A percentile compares a stretch with the other conserved stretches of the same genome.
These are phyloP conservation scores for Cicer yamashitae DNA, from an alignment of 306 rosid genomes.

Conservation along the genomic window DNA sequence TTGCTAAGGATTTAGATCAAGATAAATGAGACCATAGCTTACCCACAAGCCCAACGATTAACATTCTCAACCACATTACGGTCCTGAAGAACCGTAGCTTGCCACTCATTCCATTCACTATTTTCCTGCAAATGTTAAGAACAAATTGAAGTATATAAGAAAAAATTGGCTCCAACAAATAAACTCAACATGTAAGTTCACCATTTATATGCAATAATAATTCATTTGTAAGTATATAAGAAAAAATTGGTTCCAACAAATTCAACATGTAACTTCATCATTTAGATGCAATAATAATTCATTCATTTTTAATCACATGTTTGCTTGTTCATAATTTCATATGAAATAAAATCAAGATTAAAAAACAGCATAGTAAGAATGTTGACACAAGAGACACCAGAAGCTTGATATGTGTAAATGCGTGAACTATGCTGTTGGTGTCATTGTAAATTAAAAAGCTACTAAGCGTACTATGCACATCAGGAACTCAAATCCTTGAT, in stretches of 20 bases:
- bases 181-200: constrained; percentile 21
- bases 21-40: constrained; percentile 46
- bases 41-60: constrained; percentile 97
- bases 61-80: constrained; percentile 95
- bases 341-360: constrained; percentile 14
- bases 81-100: constrained; percentile 75
- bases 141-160: constrained; percentile 30
- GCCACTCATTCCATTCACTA: constrained; percentile 92
- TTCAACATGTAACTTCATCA: not conserved
- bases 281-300: constrained; percentile 6
- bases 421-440: not conserved
- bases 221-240: not conserved
- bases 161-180: not conserved
- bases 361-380: not conserved
- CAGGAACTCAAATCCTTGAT: constrained; percentile 29
- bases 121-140: constrained; percentile 64
- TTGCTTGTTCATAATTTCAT: constrained; percentile 24
- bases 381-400: not conserved
- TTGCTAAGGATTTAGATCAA: constrained; percentile 34
- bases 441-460: constrained; percentile 28
- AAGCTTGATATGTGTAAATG: not conserved
- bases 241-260: not conserved
- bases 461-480: constrained; percentile 1
- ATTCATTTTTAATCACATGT: not conserved
- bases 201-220: constrained; percentile 8